A percentile compares a stretch with the other conserved stretches of the same genome.
These are phyloP conservation scores for Cardamine resedifolia DNA, from an alignment of 345 rosid species.

Conservation along the genomic window DNA sequence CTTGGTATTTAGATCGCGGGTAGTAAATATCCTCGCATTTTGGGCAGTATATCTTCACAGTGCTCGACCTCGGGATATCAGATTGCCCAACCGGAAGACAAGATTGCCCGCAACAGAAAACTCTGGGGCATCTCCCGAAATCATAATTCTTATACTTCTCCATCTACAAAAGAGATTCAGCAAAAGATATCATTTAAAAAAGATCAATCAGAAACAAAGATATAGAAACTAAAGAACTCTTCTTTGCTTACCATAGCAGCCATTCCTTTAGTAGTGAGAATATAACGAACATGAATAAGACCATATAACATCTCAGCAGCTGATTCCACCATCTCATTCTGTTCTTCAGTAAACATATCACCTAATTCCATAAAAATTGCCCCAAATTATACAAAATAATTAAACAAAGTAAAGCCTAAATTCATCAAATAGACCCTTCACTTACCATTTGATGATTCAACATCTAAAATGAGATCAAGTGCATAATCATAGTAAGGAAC, in stretches of 20 bases:
- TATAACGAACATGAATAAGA: slow-evolving; percentile 90
- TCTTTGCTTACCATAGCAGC: slow-evolving; percentile 69
- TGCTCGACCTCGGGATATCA: slow-evolving; percentile 85
- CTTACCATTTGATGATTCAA: slow-evolving; percentile 93
- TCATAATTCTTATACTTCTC: slow-evolving; percentile 91
- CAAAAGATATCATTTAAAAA: slow-evolving; percentile 13
- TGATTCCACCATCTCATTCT: slow-evolving; percentile 92
- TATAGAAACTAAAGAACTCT: not conserved
- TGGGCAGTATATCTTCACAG: slow-evolving; percentile 87
- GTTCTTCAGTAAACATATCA: slow-evolving; percentile 95
- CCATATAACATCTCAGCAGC: slow-evolving; percentile 98
- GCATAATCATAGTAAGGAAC: slow-evolving; percentile 87
- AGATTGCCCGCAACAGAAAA: slow-evolving; percentile 91
- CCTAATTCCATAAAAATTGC: slow-evolving; percentile 42
- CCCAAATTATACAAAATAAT: not conserved
- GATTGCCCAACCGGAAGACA: slow-evolving; percentile 96
- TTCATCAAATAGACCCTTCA: not conserved
- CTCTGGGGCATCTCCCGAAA: slow-evolving; percentile 97
- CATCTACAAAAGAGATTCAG: slow-evolving; percentile 49
- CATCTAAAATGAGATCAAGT: slow-evolving; percentile 85
- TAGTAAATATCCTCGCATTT: slow-evolving; percentile 88
- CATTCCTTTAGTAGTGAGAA: slow-evolving; percentile 90
- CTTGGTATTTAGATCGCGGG: slow-evolving; percentile 97
- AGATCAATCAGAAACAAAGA: not conserved
- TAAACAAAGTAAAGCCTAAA: not conserved